Evolutionary conservation across 257 asterid species (phyloP).

Genomic region (Nicotiana sylvestris): DNA sequence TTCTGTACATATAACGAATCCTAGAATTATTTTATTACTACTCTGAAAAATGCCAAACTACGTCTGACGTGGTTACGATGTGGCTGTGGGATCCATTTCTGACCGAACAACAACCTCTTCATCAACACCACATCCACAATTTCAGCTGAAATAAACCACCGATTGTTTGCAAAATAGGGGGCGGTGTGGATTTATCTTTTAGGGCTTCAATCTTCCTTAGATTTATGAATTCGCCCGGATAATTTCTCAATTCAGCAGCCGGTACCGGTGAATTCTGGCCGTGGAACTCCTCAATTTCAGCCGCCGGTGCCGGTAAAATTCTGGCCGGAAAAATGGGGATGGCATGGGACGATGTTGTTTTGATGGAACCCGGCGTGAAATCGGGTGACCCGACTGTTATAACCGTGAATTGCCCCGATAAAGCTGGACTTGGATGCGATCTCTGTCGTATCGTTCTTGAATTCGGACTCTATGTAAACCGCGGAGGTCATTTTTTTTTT

Average conservation of each 20-base stretch:
- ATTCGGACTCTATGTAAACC: conserved; percentile 40
- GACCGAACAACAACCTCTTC: background rate
- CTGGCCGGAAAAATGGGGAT: conserved; percentile 28
- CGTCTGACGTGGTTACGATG: background rate
- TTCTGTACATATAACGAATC: background rate
- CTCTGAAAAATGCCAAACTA: background rate
- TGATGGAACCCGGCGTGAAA: conserved; percentile 32
- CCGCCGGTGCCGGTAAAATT: background rate
- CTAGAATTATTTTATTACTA: background rate
- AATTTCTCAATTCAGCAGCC: background rate
- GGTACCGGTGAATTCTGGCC: background rate
- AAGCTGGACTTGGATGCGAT: conserved; percentile 51
- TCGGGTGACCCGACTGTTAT: conserved; percentile 37
- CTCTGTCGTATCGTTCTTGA: conserved; percentile 38
- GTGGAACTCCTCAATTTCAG: background rate
- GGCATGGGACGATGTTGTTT: conserved; percentile 44
- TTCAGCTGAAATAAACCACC: background rate
- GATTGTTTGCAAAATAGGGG: background rate
- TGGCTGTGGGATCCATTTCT: background rate
- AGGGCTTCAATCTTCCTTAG: background rate
- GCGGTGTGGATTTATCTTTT: background rate
- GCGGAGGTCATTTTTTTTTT: conserved; percentile 30
- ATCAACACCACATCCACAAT: background rate
- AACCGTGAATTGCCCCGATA: conserved; percentile 50
- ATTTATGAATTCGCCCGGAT: background rate